Evolutionary conservation across 2,329 filamentous ascomycete genomes (phyloP), one percentile per base, ranked within the genome.

Genomic region (Calycina herbarum): DNA sequence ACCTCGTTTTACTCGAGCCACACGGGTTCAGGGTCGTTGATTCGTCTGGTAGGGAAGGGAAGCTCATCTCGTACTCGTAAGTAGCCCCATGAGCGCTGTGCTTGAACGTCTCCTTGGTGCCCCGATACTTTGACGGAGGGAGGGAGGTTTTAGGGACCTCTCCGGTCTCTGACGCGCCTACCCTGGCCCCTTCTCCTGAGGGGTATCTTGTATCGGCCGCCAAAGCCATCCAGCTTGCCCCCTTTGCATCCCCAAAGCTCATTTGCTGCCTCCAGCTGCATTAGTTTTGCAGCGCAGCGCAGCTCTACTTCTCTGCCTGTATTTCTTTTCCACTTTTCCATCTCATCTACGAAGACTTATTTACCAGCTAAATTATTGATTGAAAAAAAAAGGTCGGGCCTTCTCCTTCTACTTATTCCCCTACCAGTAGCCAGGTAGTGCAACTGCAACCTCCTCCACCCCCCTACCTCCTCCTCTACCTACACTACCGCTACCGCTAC

Each of bases 371-470:
- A 38, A 11, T 4, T 11, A 38, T 15, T 38, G 13, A 11, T 15
- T 38, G 13, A 38, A 13, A 11, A 11, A 38, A 11, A 11, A 13
- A 38, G 35, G 35, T 13, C 35, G 35, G 35, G 35, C 42, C 42
- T 20, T 48, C 42, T 48, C n/a, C n/a, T 15, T 17, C 42, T n/a
- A 42, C 40, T 42, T 48, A 48, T 48, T 20, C 42, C 45, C 17
- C 17, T 48, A 20, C 45, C 45, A 51, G 45, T 24, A 24, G n/a
- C 45, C 45, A 51, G 45, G 45, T 51, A 51, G 45, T 51, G 45
- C 45, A 27, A 48, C 45, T 20, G 33, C 45, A 20, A 51, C n/a
- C 45, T 24, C 45, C 8, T 20, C 45, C 10, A 24, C 45, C n/a
- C 7, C n/a, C 20, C 45, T 20, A 20, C 45, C 45, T 20, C 20